Evolutionary conservation across 345 rosid genomes (phyloP).

Genomic region (Pugionium dolabratum): DNA sequence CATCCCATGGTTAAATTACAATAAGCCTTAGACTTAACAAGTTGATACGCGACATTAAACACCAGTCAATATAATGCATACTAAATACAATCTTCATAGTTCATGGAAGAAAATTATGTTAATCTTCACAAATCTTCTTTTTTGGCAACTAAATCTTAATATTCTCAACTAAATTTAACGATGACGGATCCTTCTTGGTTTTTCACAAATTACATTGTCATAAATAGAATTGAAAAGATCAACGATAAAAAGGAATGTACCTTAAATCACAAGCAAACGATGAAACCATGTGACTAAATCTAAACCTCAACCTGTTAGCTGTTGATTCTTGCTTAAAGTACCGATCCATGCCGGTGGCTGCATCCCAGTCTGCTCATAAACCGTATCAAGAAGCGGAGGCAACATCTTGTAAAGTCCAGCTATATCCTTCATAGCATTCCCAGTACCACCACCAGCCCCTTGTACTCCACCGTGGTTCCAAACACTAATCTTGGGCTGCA

Average conservation of each 20-base stretch:
- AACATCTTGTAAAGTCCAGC: constrained; percentile 70
- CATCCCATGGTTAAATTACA: too few species aligned
- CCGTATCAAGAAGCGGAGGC: constrained; percentile 74
- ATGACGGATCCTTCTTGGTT: too few species aligned
- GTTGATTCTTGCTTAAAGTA: constrained; percentile 13
- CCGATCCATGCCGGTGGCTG: constrained; percentile 72
- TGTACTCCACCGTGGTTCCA: constrained; percentile 57
- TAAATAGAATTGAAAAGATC: neutral
- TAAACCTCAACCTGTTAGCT: constrained; percentile 1
- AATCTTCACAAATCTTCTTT: too few species aligned
- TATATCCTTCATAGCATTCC: constrained; percentile 57
- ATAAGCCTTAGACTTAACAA: too few species aligned
- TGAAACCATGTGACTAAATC: constrained; percentile 5
- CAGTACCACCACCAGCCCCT: constrained; percentile 19
- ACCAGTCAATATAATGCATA: too few species aligned
- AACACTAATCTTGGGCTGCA: constrained; percentile 70
- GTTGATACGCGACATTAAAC: too few species aligned
- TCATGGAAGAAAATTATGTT: too few species aligned
- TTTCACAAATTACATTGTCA: neutral
- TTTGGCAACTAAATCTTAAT: too few species aligned
- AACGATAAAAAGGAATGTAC: neutral
- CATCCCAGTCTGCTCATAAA: constrained; percentile 82
- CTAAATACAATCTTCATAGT: too few species aligned
- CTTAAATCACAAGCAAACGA: constrained; percentile 24
- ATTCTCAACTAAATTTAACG: too few species aligned